Evolutionary conservation across 345 rosid genomes (phyloP), one percentile per base, ranked within the genome.

Genomic region (Iberis pinnata): DNA sequence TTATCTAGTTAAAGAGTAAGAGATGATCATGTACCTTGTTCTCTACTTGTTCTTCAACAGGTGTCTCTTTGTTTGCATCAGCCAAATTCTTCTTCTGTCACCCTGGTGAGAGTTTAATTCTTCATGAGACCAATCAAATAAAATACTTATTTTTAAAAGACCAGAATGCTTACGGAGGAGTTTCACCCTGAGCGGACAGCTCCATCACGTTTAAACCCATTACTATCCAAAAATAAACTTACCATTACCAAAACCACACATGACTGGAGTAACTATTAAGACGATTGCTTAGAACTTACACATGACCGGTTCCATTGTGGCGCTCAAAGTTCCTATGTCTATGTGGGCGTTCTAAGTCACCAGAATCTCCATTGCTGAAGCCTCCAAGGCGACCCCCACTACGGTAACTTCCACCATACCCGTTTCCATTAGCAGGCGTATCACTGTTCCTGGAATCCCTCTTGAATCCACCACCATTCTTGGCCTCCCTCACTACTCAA

Each of bases 221-320:
- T 79, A 51, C 98, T 90, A 65, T 42, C 11, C 31, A 58, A n/a
- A n/a, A 38, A 18, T 8, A 32, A 37, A 15, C 9, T n/a, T n/a
- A 31, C 33, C 26, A 45, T 46, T 8, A 56, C n/a, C n/a, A n/a
- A n/a, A n/a, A n/a, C n/a, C n/a, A n/a, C n/a, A n/a, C n/a, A 1
- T 40, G 15, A 53, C 11, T 36, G 38, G 5, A 58, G 13, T 37
- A 43, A 35, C 32, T 2, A 25, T n/a, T n/a, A n/a, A n/a, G n/a
- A n/a, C n/a, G n/a, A n/a, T n/a, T n/a, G n/a, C n/a, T n/a, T n/a
- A 42, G 49, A 49, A 35, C 82, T 68, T 44, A 88, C 98, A 96
- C 93, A 0, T 81, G 83, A 39, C 88, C 96, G 15, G 96, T 84
- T 26, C 96, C 95, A 61, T 95, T 92, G 62, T 38, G 96, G 3